phyloP scores from a whole-genome alignment of 1,284 basidiomycete species.

The Puccinia horiana region DNA sequence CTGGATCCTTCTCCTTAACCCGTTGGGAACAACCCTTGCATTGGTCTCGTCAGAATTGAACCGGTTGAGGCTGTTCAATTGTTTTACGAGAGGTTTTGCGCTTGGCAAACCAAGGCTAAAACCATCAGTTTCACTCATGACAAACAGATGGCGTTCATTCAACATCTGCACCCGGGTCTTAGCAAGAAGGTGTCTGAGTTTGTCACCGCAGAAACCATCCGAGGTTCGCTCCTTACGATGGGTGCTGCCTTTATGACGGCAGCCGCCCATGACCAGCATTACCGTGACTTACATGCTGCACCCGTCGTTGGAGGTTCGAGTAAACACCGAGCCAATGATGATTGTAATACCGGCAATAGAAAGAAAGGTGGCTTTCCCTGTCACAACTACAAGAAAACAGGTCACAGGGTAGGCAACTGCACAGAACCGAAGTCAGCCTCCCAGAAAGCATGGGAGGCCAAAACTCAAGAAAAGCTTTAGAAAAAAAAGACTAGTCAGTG shows the following conservation, averaged over 20 bases:
- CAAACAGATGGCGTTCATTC: background rate
- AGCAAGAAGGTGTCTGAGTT: background rate
- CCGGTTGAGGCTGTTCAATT: background rate
- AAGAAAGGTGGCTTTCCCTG: background rate
- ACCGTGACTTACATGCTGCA: background rate
- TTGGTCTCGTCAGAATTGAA: background rate
- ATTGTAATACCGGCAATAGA: too few species aligned
- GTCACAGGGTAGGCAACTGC: background rate
- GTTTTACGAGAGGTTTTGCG: background rate
- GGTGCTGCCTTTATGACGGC: background rate
- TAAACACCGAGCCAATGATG: too few species aligned
- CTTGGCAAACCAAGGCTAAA: background rate
- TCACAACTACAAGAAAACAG: background rate
- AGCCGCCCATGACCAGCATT: background rate
- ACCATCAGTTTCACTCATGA: background rate
- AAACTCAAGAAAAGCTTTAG: background rate
- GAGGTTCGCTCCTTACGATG: background rate
- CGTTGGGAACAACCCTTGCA: background rate
- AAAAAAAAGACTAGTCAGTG: constrained; percentile 10
- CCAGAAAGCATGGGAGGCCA: background rate
- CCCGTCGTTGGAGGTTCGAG: background rate
- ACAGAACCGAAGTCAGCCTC: too few species aligned
- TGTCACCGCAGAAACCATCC: too few species aligned
- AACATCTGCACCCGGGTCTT: background rate
- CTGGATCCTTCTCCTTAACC: background rate